Base-by-base conservation (phyloP, 2,329 filamentous ascomycete species). In the Aspergillus novofumigatus region DNA sequence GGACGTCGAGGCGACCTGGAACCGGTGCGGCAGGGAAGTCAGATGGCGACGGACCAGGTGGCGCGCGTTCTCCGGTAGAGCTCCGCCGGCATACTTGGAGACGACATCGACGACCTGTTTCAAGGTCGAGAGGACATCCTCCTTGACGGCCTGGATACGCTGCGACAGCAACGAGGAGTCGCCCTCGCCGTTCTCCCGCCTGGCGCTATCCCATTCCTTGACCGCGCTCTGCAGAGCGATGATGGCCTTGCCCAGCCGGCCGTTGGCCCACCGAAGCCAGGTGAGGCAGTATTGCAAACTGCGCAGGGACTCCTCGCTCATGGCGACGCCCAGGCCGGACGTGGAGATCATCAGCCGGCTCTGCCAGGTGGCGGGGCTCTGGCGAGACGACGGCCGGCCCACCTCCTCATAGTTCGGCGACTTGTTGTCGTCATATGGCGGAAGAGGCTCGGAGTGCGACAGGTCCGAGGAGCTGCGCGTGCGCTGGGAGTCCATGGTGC, bases 81-180 rank as follows among this genome's bases (percentile, higher is more conserved):
- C 91, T 42, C 91, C 91, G n/a, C 92, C 92, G 0, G 92, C 90
- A 66, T 96, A 96, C 64, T 88, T 91, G 55, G 90, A 95, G 0
- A 99, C 91, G 5, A 89, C 88, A 60, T 90, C 86, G 42, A 96
- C 90, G 29, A 92, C 90, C 54, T 87, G 86, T 63, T 92, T 90
- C 11, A 97, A 81, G 0, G 87, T 89, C 65, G 88, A 87, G 61
- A 96, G 83, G 2, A 94, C 84, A 57, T 92, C 89, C 4, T 80
- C 79, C 65, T 86, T 86, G 49, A 91, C 78, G 1, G 79, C 80
- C 11, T 87, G 85, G 49, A 97, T 90, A 54, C 82, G 82, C 50
- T 85, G 75, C 17, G 65, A 59, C 42, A 67, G 57, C 29, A 69
- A 56, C 9, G 59, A 62, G 11, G 60, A 51, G 35, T 64, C 56